Conservation (phyloP, 306 rosid species). For the Glycine latifolia region DNA sequence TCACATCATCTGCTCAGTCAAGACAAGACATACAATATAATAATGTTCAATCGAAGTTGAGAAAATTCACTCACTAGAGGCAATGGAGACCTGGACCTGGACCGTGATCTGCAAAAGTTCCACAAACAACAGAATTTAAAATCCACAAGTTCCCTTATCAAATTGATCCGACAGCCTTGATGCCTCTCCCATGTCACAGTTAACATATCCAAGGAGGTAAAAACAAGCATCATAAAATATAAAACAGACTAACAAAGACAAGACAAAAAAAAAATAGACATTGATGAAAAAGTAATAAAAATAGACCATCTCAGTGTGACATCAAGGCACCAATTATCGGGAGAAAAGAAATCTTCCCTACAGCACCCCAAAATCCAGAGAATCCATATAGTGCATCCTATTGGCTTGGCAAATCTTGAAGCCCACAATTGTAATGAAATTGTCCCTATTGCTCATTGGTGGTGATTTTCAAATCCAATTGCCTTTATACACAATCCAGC, state of each 20-base stretch:
- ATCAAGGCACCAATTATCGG: conserved; percentile 66
- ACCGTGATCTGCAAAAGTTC: conserved; percentile 99
- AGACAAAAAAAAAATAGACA: conserved; percentile 27
- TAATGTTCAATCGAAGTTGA: not conserved
- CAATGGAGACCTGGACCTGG: conserved; percentile 93
- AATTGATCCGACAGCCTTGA: conserved; percentile 92
- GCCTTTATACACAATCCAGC: conserved; percentile 89
- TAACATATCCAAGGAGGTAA: conserved; percentile 63
- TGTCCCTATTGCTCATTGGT: conserved; percentile 68
- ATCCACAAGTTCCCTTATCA: conserved; percentile 88
- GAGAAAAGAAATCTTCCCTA: conserved; percentile 83
- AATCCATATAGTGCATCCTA: conserved; percentile 88
- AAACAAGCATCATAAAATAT: conserved; percentile 52
- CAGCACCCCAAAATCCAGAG: conserved; percentile 83
- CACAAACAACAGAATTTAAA: conserved; percentile 95
- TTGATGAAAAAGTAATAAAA: conserved; percentile 43
- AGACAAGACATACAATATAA: conserved; percentile 16
- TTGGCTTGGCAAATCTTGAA: conserved; percentile 84
- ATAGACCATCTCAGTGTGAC: conserved; percentile 52
- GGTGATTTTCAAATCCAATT: conserved; percentile 87
- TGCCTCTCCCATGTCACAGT: conserved; percentile 92
- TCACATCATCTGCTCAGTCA: not conserved
- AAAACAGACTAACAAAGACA: conserved; percentile 52
- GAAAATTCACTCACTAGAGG: conserved; percentile 71
- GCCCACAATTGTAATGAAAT: conserved; percentile 75